These are phyloP conservation scores for Atkinsonella hypoxylon DNA, from an alignment of 2,329 filamentous ascomycete genomes.

Conservation along the genomic window DNA sequence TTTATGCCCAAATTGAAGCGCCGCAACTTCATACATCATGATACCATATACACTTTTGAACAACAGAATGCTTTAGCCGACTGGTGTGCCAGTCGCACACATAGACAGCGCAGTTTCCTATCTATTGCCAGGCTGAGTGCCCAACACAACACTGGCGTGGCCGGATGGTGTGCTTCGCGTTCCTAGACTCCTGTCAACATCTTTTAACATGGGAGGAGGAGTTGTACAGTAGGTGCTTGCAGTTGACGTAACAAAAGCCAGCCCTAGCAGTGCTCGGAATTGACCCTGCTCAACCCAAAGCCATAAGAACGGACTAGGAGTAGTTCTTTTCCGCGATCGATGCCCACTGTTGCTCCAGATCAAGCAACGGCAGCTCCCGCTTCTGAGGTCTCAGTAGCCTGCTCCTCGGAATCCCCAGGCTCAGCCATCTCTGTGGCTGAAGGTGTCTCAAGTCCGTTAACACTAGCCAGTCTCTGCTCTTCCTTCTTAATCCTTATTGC, in stretches of 20 bases:
- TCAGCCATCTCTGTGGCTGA: background rate
- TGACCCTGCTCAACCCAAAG: constrained; percentile 11
- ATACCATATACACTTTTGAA: background rate
- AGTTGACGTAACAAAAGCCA: constrained; percentile 1
- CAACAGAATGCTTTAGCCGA: background rate
- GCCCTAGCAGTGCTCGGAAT: constrained; percentile 15
- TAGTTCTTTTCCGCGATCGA: background rate
- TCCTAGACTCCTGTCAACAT: background rate
- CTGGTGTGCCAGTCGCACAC: background rate
- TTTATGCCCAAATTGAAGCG: background rate
- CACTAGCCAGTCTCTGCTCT: constrained; percentile 47
- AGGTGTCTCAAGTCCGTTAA: constrained; percentile 9
- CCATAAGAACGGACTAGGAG: background rate
- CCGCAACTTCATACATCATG: background rate
- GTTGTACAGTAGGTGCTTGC: constrained; percentile 7
- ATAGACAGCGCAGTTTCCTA: background rate
- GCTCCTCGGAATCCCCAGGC: constrained; percentile 2
- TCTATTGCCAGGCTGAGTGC: background rate
- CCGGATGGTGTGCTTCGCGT: background rate
- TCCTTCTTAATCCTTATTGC: constrained; percentile 62
- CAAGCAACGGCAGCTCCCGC: constrained; percentile 9
- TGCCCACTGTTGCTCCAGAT: background rate
- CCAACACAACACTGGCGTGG: constrained; percentile 2
- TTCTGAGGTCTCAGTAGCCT: constrained; percentile 2
- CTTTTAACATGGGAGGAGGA: background rate